Evolutionary conservation across 2,329 filamentous ascomycete genomes (phyloP).

Genomic region (Xylaria sp.): DNA sequence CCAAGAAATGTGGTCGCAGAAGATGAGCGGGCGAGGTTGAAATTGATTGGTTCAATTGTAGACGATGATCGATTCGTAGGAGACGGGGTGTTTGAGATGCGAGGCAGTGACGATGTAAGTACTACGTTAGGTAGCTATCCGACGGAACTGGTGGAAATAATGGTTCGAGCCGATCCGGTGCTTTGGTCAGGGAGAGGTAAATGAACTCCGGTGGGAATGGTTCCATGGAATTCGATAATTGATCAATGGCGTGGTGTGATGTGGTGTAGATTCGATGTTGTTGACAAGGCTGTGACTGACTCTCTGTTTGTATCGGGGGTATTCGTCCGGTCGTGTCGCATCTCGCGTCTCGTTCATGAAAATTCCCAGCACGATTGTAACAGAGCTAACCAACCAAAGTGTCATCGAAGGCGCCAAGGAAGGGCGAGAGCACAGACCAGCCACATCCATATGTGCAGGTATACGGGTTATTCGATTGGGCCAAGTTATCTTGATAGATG

Average conservation of each 20-base stretch:
- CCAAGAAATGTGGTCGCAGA: neutral
- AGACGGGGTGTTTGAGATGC: neutral
- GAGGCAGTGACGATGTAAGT: neutral
- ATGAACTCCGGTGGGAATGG: neutral
- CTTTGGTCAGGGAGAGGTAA: neutral
- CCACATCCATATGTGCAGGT: too few species aligned
- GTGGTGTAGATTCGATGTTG: neutral
- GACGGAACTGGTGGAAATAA: neutral
- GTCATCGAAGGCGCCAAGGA: neutral
- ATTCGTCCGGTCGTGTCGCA: slow-evolving; percentile 1
- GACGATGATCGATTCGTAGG: neutral
- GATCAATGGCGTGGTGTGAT: neutral
- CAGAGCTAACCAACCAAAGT: neutral
- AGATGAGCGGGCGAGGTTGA: neutral
- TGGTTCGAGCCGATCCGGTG: neutral
- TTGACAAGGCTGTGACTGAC: neutral
- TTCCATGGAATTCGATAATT: neutral
- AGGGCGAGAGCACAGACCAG: neutral
- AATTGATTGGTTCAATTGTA: neutral
- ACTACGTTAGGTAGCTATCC: neutral
- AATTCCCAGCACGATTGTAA: neutral
- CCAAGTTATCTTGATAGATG: too few species aligned
- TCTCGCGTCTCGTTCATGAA: slow-evolving; percentile 7
- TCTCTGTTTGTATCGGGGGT: neutral
- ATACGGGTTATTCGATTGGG: too few species aligned